Conservation (phyloP, 805 yeast genomes). For the Lipomyces yamanashiensis region DNA sequence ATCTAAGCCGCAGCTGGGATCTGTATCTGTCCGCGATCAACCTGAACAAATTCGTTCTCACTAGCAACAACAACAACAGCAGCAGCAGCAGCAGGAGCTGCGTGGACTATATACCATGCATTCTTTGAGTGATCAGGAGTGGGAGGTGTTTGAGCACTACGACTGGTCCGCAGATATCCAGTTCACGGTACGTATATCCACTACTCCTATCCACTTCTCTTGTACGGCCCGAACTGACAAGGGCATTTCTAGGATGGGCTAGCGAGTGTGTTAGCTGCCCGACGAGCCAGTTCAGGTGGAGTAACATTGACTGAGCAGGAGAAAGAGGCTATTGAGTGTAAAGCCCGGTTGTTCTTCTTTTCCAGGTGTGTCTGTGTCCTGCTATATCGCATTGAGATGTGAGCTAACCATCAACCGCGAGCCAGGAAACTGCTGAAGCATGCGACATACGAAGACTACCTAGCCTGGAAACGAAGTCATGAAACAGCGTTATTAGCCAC, state of each 20-base stretch:
- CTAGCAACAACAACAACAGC: too few relatives aligned
- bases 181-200: slow-evolving; percentile 20
- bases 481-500: neutral
- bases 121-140: slow-evolving; percentile 20
- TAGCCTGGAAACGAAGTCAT: slow-evolving; percentile 20
- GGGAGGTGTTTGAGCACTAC: slow-evolving; percentile 26
- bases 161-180: slow-evolving; percentile 29
- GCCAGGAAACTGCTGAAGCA: slow-evolving; percentile 21
- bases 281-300: slow-evolving; percentile 10
- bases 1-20: too few relatives aligned
- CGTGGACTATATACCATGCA: neutral
- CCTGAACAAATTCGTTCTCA: too few relatives aligned
- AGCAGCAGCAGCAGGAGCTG: neutral
- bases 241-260: slow-evolving; percentile 16
- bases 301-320: slow-evolving; percentile 8
- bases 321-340: slow-evolving; percentile 12
- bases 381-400: neutral
- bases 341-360: slow-evolving; percentile 29
- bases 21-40: too few relatives aligned
- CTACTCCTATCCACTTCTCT: neutral
- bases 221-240: neutral
- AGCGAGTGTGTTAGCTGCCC: slow-evolving; percentile 10
- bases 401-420: neutral
- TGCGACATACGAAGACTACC: slow-evolving; percentile 25
- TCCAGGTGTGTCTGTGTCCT: slow-evolving; percentile 16